Evolutionary conservation across 2,329 filamentous ascomycete species (phyloP).

Genomic region (Fusarium neocosmosporiellum): DNA sequence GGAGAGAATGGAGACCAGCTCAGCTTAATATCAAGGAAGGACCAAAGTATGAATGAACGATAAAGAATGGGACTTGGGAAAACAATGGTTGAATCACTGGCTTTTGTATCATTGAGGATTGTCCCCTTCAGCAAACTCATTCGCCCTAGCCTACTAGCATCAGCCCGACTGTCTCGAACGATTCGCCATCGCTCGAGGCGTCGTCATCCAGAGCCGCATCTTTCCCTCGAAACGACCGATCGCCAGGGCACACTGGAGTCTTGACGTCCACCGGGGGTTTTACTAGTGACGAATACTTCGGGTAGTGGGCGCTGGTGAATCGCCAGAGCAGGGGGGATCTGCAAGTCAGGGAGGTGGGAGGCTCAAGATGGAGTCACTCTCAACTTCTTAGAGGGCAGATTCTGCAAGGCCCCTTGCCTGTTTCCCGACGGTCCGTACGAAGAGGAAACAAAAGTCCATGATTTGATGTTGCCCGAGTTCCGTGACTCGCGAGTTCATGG

Average conservation of each 20-base stretch:
- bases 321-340: constrained; percentile 12
- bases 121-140: neutral
- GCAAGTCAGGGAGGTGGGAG: neutral
- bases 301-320: neutral
- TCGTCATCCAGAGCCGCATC: constrained; percentile 2
- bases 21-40: neutral
- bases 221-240: constrained; percentile 1
- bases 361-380: neutral
- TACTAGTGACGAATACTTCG: constrained; percentile 2
- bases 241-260: neutral
- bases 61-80: neutral
- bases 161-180: neutral
- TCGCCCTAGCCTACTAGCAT: neutral
- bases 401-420: neutral
- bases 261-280: neutral
- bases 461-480: neutral
- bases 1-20: neutral
- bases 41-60: neutral
- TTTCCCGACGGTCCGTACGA: neutral
- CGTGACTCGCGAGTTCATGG: neutral
- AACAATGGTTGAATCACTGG: neutral
- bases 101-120: neutral
- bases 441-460: neutral
- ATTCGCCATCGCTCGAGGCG: neutral
- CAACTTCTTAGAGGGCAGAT: neutral